Evolutionary conservation across 2,329 filamentous ascomycete species (phyloP), one percentile per base, ranked within the genome.

Genomic region (Colletotrichum sp.): DNA sequence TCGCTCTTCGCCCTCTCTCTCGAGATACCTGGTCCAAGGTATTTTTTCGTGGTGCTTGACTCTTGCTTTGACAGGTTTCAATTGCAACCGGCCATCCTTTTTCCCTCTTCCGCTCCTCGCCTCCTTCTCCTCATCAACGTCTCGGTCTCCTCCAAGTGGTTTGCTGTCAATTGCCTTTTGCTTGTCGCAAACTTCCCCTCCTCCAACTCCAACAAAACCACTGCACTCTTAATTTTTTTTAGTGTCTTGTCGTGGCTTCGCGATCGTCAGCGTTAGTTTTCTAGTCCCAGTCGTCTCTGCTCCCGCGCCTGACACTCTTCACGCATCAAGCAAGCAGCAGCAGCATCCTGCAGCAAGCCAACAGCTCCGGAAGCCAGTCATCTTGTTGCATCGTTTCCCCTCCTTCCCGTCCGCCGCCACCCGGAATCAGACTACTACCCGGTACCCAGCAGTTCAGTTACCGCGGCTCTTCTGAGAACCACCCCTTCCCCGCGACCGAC

Each of bases 31-130:
- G 9, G 67, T 13, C 30, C 36, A 28, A 52, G 48, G 70, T 66
- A 56, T 65, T 73, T 68, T 65, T 55, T 52, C 5, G 26, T 32
- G 32, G 68, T 66, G 70, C 70, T 73, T 48, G 69, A 75, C 64
- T 72, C 69, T 73, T 72, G 38, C 56, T 62, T 62, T 52, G 38
- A 68, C 43, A 52, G 48, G 56, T 73, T 68, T 68, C 71, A 69
- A 73, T 75, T 73, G 73, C 73, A 75, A 75, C 70, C 73, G 70
- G 70, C 58, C 56, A 61, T 66, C 55, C 36, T 48, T 38, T 24
- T 48, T 61, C 32, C 66, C 52, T 26, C 66, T 48, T 28, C 55
- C 58, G 30, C 66, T 30, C 56, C 68, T 62, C 58, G 43, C 36
- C 48, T 43, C 26, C 36, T 65, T 32, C 48, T 70, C 48, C 48